Percentiles rank a stretch among this genome's conserved stretches.
These are phyloP conservation scores for Solanum pinnatisectum DNA, from an alignment of 257 asterid species.

Conservation along the genomic window DNA sequence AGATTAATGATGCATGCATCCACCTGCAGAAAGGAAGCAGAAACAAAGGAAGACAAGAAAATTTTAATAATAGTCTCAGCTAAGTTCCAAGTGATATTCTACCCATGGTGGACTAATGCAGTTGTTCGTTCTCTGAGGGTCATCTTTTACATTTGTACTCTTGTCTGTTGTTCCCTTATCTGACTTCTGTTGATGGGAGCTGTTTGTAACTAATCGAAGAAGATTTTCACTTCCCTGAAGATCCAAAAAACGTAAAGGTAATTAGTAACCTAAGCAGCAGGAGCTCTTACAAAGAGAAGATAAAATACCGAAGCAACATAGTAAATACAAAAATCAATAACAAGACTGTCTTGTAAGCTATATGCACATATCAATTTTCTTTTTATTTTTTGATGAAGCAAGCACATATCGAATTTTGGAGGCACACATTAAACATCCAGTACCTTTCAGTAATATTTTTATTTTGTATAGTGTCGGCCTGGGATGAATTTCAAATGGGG, in stretches of 20 bases:
- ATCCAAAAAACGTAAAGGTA: background rate
- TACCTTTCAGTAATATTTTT: background rate
- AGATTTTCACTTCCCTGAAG: constrained; percentile 93
- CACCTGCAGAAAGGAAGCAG: background rate
- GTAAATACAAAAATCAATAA: background rate
- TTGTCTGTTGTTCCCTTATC: constrained; percentile 19
- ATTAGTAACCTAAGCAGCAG: background rate
- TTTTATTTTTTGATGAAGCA: background rate
- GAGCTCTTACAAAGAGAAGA: background rate
- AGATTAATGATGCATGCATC: background rate
- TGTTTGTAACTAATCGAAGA: constrained; percentile 58
- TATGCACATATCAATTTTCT: background rate
- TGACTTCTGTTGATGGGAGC: constrained; percentile 23
- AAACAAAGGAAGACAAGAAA: background rate
- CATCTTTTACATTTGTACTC: constrained; percentile 2
- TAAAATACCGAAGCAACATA: background rate
- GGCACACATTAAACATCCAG: background rate
- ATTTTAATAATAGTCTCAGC: background rate
- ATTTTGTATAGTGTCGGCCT: background rate
- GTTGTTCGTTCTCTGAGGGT: constrained; percentile 13
- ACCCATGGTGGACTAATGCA: constrained; percentile 44
- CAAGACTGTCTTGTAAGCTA: background rate
- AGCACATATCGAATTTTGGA: background rate
- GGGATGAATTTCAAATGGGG: background rate
- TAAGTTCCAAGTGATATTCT: constrained; percentile 7